Evolutionary conservation across 1,284 basidiomycete species (phyloP).

Genomic region (Wolfiporia cocos): DNA sequence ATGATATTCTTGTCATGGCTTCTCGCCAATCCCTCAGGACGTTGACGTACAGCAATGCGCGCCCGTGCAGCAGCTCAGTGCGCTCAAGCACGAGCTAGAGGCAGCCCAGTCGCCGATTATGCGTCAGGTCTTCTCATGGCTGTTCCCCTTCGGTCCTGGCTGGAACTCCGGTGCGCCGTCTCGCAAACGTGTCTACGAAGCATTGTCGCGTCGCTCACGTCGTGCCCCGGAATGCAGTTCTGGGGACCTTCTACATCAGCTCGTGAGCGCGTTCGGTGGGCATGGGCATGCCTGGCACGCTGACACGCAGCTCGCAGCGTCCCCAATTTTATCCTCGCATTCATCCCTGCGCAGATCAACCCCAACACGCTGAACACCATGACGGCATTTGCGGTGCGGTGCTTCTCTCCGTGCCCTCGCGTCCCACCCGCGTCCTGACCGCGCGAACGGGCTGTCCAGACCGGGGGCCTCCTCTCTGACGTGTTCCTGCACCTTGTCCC

Average conservation of each 20-base stretch:
- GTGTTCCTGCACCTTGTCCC: slow-evolving; percentile 88
- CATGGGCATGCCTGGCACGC: slow-evolving; percentile 13
- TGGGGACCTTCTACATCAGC: slow-evolving; percentile 91
- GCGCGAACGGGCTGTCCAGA: slow-evolving; percentile 39
- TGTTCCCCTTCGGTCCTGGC: slow-evolving; percentile 84
- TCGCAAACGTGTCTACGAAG: slow-evolving; percentile 12
- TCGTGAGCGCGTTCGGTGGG: slow-evolving; percentile 49
- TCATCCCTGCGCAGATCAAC: slow-evolving; percentile 83
- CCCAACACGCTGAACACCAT: slow-evolving; percentile 83
- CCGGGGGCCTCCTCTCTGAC: slow-evolving; percentile 84
- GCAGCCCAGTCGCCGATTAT: slow-evolving; percentile 63
- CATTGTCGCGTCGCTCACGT: neutral
- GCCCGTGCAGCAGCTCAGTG: slow-evolving; percentile 50
- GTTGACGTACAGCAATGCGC: slow-evolving; percentile 32
- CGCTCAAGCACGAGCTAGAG: slow-evolving; percentile 54
- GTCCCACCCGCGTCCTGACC: slow-evolving; percentile 2
- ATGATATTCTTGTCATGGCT: neutral
- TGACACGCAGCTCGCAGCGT: slow-evolving; percentile 40
- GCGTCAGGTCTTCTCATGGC: slow-evolving; percentile 68
- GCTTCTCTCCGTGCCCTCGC: slow-evolving; percentile 7
- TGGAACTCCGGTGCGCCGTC: slow-evolving; percentile 66
- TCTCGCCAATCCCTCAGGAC: slow-evolving; percentile 20
- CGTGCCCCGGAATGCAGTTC: slow-evolving; percentile 34
- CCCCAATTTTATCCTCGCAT: slow-evolving; percentile 88
- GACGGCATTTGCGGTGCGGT: slow-evolving; percentile 77